Base-by-base conservation (phyloP, 2,329 filamentous ascomycete genomes). In the Diaporthe eres region DNA sequence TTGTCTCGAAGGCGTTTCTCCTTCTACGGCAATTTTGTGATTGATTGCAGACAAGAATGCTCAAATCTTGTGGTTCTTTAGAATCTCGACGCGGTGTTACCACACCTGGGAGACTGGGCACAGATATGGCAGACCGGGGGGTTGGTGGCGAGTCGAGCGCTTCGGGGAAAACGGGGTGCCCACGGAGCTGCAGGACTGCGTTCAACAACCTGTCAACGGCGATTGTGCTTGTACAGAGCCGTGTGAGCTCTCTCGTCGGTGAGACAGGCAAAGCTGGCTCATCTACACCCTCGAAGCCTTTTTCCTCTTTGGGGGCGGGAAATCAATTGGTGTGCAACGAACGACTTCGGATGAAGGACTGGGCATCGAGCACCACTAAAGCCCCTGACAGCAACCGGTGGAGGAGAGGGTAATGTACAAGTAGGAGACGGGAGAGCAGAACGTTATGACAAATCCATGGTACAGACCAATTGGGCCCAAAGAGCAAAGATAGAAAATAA, bases 381-480 rank as follows among this genome's bases (percentile, higher is more conserved):
- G 61, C 39, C 44, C 55, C 63, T 47, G 53, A 76, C 67, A 71
- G 70, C 73, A 58, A 71, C 70, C 55, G 74, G 72, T 67, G 68
- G 49, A 72, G 65, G 63, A 68, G 55, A 39, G 74, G 77, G 63
- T 78, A 74, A 75, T 80, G 78, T 78, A 79, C 76, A 78, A 74
- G 78, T 61, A 60, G 42, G 75, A 71, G 68, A 74, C 37, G 37
- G 74, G 75, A 78, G 78, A 80, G 72, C 77, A 78, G 76, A 78
- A 74, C 65, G 42, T 76, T 74, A 82, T 84, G 85, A 84, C 81
- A 82, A 86, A 82, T 82, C 82, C 85, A 85, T 86, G 80, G 80
- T 78, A 79, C 80, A 78, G 80, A 82, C 82, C 80, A 82, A 82
- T 80, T 80, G 82, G 79, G 81, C 81, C 80, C 74, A 77, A 81